Evolutionary conservation across 106 monocot species (phyloP), one percentile per base, ranked within the genome.

Genomic region (Acanthochlamys bracteata): DNA sequence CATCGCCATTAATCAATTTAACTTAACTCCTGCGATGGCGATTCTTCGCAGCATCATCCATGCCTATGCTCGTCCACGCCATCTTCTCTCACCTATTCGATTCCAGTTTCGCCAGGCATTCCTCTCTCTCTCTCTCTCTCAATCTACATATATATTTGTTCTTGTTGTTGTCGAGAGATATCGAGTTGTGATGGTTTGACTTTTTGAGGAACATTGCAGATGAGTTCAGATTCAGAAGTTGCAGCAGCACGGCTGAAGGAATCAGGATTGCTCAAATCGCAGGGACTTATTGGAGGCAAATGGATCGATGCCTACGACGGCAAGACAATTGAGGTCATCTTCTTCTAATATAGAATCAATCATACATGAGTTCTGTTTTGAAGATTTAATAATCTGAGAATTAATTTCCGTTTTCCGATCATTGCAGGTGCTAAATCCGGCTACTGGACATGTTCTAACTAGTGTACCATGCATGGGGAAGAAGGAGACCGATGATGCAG

Each of bases 251-350:
- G 79, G 47, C 25, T 95, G 74, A 86, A 65, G 62, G 73, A 79
- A 3, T 75, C 73, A 20, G 86, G 90, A 17, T 71, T 95, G 4
- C 66, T 90, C 63, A 84, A 49, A 71, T 75, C 76, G 7, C 86
- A 90, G 59, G 90, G 86, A 7, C 72, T 95, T 20, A 69, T 95
- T 39, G 90, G 80, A 46, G 86, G 90, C 16, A 84, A 86, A 64
- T 95, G 94, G 94, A 51, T 71, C 47, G 90, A 95, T 69, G 76
- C 94, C 13, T 84, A 90, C 47, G 94, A 94, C 76, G 94, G 94
- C 14, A 90, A 94, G 57, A 90, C 80, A 6, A 51, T 94, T 56
- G 65, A 94, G 90, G 94, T 94, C n/a, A n/a, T n/a, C n/a, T n/a
- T n/a, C n/a, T n/a, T n/a, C n/a, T n/a, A n/a, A n/a, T n/a, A n/a